phyloP scores from a whole-genome alignment of 257 asterid genomes.

The Solanum clarkiae region DNA sequence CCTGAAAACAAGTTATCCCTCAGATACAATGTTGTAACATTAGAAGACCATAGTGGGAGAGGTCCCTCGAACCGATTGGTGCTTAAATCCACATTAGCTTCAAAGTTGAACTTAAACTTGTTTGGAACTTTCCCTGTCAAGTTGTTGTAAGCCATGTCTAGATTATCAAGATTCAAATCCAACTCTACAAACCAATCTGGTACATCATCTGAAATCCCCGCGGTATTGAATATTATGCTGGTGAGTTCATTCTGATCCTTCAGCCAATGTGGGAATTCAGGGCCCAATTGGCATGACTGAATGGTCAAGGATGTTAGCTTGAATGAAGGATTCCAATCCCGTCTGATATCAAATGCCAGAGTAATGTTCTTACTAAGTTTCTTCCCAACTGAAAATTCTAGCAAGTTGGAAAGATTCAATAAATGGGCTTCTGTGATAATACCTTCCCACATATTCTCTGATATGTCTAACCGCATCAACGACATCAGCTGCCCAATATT shows the following conservation, averaged over 20 bases:
- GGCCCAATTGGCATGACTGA: conserved; percentile 20
- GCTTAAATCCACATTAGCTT: conserved; percentile 12
- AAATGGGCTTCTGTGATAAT: conserved; percentile 26
- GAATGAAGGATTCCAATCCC: conserved; percentile 20
- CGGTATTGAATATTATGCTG: conserved; percentile 7
- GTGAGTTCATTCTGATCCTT: conserved; percentile 14
- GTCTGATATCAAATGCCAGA: conserved; percentile 13
- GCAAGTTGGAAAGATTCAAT: conserved; percentile 14
- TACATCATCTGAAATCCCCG: conserved; percentile 8
- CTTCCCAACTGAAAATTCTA: conserved; percentile 11
- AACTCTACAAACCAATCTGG: conserved; percentile 25
- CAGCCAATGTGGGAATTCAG: conserved; percentile 19
- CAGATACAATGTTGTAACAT: conserved; percentile 13
- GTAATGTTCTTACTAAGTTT: background rate
- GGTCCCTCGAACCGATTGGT: conserved; percentile 14
- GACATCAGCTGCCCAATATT: conserved; percentile 19
- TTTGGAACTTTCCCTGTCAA: conserved; percentile 15
- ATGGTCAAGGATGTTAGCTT: conserved; percentile 12
- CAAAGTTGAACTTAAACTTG: background rate
- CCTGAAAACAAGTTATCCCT: conserved; percentile 24
- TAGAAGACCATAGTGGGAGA: conserved; percentile 26
- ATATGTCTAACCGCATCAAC: conserved; percentile 5
- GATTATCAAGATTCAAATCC: conserved; percentile 7
- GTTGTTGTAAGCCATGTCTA: conserved; percentile 18
- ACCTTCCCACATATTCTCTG: conserved; percentile 19